These are phyloP conservation scores for Amanita polypyramis DNA, from an alignment of 768 basidiomycete genomes.

Conservation along the genomic window DNA sequence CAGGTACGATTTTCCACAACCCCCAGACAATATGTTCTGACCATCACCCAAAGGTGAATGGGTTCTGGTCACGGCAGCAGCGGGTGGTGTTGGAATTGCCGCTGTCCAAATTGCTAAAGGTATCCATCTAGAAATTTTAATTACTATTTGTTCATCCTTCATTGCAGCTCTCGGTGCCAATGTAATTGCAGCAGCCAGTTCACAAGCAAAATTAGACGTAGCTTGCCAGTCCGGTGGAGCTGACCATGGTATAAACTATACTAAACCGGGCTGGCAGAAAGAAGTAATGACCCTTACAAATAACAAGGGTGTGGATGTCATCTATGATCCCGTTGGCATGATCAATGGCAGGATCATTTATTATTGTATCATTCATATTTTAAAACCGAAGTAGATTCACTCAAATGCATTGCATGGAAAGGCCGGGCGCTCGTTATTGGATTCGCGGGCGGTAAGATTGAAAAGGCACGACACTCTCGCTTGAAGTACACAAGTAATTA, in stretches of 20 bases:
- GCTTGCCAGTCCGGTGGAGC: conserved; percentile 71
- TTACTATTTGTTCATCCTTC: neutral
- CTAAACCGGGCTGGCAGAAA: conserved; percentile 75
- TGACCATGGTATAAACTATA: conserved; percentile 77
- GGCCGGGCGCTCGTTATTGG: conserved; percentile 90
- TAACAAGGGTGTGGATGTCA: conserved; percentile 78
- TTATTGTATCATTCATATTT: neutral
- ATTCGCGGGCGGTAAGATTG: conserved; percentile 78
- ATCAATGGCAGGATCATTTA: conserved; percentile 40
- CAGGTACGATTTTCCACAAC: conserved; percentile 34
- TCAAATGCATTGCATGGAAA: conserved; percentile 94
- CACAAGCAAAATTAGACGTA: conserved; percentile 68
- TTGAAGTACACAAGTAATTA: neutral
- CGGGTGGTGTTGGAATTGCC: conserved; percentile 88
- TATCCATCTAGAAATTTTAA: too few species aligned
- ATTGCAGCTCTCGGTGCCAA: conserved; percentile 72
- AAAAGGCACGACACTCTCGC: conserved; percentile 44
- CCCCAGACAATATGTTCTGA: neutral
- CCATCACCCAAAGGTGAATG: conserved; percentile 65
- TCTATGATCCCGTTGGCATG: conserved; percentile 81
- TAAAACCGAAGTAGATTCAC: conserved; percentile 38
- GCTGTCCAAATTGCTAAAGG: conserved; percentile 93
- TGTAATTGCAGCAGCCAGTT: conserved; percentile 90
- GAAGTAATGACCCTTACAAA: conserved; percentile 75
- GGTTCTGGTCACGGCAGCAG: conserved; percentile 90